phyloP scores from a whole-genome alignment of 306 rosid genomes.

The Psophocarpus tetragonolobus region DNA sequence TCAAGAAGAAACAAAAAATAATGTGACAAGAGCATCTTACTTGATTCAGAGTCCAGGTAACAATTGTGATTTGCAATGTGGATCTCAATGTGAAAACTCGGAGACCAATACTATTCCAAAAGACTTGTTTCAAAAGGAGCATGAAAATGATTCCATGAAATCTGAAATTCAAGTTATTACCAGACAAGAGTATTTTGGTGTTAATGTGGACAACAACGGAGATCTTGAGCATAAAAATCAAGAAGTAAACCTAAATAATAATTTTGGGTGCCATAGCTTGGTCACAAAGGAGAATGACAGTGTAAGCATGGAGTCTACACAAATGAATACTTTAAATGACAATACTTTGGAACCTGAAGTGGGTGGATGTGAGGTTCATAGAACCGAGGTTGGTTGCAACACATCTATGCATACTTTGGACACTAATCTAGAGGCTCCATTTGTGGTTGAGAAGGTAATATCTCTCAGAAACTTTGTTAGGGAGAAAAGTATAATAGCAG shows the following conservation, averaged over 20 bases:
- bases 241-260: conserved; percentile 30
- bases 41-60: neutral
- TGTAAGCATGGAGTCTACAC: neutral
- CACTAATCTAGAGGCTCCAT: conserved; percentile 44
- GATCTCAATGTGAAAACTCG: conserved; percentile 28
- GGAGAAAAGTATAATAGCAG: conserved; percentile 61
- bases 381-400: conserved; percentile 47
- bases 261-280: neutral
- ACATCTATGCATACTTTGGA: conserved; percentile 41
- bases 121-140: conserved; percentile 29
- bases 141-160: conserved; percentile 19
- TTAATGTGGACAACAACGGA: conserved; percentile 13
- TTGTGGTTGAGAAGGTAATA: conserved; percentile 61
- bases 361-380: conserved; percentile 61
- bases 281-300: neutral
- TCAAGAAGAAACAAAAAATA: conserved; percentile 21
- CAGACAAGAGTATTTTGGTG: conserved; percentile 13
- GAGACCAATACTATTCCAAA: conserved; percentile 15
- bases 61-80: conserved; percentile 20
- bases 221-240: conserved; percentile 34
- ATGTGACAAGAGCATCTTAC: neutral
- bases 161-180: conserved; percentile 19
- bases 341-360: conserved; percentile 54
- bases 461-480: conserved; percentile 69
- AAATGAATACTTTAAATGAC: conserved; percentile 24